Evolutionary conservation across 2,329 filamentous ascomycete species (phyloP), one percentile per base, ranked within the genome.

Genomic region (Fusarium devonianum): DNA sequence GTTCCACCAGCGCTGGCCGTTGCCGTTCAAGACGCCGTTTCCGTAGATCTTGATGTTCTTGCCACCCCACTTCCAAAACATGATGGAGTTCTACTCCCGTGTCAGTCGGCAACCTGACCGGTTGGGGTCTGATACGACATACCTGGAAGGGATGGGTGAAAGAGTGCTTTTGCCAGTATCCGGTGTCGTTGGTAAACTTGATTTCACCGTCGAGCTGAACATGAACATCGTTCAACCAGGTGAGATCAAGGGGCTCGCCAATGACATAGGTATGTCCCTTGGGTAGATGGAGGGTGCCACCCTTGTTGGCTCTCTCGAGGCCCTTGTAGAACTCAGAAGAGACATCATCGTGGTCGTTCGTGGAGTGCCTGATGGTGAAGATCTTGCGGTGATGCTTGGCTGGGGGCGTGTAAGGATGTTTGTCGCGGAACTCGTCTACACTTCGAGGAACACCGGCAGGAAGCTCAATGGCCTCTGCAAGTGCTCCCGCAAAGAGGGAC

Each of bases 1-100:
- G 17, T 64, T 64, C 62, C 62, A 64, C 62, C 61, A 64, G 10
- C 61, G 39, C 34, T 64, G 61, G 6, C 56, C 60, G 17, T 62
- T 60, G 26, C 58, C 56, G 29, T 62, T 63, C 49, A 64, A 13
- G 12, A 58, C 53, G 5, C 62, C 62, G 5, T 62, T 54, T 12
- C 62, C 62, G 1, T 64, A 64, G 1, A 64, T 56, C 33, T 62
- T 62, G 37, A 62, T 62, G 26, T 47, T 40, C 26, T 59, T 56
- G 8, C 58, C 58, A 19, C 58, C 58, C 58, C 51, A 62, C 33
- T 59, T 62, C 58, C 58, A 62, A 16, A 62, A 62, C 58, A 62
- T 62, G 37, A 64, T 56, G 1, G 62, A 64, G 43, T 64, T 64
- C 58, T 63, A 21, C 2, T 12, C n/a, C 9, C 7, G 4, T 8